Percentiles rank a stretch among this genome's conserved stretches.
Evolutionary conservation across 805 yeast species (phyloP).

Genomic region (Pichia sporocuriosa): DNA sequence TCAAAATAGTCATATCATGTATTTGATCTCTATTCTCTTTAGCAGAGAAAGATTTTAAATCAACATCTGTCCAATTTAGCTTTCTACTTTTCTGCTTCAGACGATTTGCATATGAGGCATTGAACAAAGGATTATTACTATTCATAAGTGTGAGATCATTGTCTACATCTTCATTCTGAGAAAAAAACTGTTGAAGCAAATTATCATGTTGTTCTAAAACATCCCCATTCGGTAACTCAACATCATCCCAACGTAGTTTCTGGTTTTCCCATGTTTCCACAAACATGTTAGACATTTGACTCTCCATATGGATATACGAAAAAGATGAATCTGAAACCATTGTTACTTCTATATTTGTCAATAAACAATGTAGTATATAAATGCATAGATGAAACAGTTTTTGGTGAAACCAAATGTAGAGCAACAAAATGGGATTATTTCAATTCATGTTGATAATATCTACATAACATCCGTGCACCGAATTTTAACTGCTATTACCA

Average conservation of each 20-base stretch:
- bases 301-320: constrained; percentile 26
- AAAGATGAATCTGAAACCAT: constrained; percentile 22
- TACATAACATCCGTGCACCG: too few relatives aligned
- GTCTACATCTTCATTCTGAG: constrained; percentile 25
- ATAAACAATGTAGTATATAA: too few relatives aligned
- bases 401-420: too few relatives aligned
- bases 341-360: too few relatives aligned
- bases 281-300: constrained; percentile 26
- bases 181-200: constrained; percentile 24
- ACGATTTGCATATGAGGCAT: constrained; percentile 24
- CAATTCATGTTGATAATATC: too few relatives aligned
- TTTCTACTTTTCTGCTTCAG: constrained; percentile 22
- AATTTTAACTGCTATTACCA: too few relatives aligned
- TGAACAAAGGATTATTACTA: constrained; percentile 24
- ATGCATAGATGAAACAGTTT: too few relatives aligned
- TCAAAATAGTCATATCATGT: constrained; percentile 23
- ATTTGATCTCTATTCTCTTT: constrained; percentile 10
- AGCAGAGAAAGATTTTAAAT: not conserved
- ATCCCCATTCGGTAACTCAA: constrained; percentile 21
- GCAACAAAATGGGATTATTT: too few relatives aligned
- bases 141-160: constrained; percentile 20
- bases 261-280: constrained; percentile 29
- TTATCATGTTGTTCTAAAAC: constrained; percentile 17
- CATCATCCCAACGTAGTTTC: constrained; percentile 27
- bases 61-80: constrained; percentile 27